Conservation (phyloP, 1,284 basidiomycete genomes). For the Irpex sp. region DNA sequence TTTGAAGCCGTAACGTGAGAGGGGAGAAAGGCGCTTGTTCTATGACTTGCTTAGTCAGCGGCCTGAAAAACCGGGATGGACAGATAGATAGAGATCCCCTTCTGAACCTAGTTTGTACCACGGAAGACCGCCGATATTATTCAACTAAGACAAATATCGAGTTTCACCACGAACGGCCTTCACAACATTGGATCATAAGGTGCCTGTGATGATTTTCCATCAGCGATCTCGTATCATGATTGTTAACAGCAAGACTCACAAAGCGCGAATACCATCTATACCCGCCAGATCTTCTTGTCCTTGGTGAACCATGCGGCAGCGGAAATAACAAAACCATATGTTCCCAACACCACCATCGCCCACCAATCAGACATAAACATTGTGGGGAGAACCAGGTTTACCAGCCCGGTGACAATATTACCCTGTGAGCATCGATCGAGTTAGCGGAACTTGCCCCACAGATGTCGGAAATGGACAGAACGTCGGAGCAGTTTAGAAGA, state of each 20-base stretch:
- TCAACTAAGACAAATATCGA: neutral
- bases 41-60: neutral
- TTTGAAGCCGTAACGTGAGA: neutral
- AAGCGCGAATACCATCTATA: slow-evolving; percentile 15
- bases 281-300: slow-evolving; percentile 29
- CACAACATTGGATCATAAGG: neutral
- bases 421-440: slow-evolving; percentile 45
- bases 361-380: slow-evolving; percentile 68
- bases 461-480: neutral
- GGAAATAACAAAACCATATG: slow-evolving; percentile 63
- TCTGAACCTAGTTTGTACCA: neutral
- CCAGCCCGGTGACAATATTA: slow-evolving; percentile 82
- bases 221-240: neutral
- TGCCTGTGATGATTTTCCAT: neutral
- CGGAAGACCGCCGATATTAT: neutral
- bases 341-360: slow-evolving; percentile 63
- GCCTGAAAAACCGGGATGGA: neutral
- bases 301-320: slow-evolving; percentile 55
- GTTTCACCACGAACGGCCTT: neutral
- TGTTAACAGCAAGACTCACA: too few species aligned
- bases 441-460: neutral
- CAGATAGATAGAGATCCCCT: neutral
- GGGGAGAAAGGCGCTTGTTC: neutral
- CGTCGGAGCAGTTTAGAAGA: slow-evolving; percentile 13
- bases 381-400: slow-evolving; percentile 81